These are phyloP conservation scores for Lachnellula cervina DNA, from an alignment of 2,329 filamentous ascomycete species.

Conservation along the genomic window DNA sequence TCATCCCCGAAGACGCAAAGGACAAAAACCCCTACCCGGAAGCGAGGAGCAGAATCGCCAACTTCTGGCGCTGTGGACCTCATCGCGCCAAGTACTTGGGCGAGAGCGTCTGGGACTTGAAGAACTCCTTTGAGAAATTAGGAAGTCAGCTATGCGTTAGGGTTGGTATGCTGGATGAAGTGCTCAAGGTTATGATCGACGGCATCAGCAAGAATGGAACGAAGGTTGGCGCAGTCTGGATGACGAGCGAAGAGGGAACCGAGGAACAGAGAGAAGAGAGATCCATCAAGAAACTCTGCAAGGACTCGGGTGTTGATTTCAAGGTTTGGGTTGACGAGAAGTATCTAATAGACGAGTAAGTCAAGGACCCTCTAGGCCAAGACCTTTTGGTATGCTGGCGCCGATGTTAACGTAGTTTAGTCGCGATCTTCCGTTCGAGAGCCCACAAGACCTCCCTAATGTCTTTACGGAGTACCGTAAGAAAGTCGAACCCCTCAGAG, in stretches of 20 bases:
- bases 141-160: constrained; percentile 60
- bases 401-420: constrained; percentile 37
- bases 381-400: neutral
- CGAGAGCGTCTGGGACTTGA: constrained; percentile 69
- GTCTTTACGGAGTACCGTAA: constrained; percentile 74
- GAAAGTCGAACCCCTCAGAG: constrained; percentile 63
- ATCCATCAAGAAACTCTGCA: constrained; percentile 48
- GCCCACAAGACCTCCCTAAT: constrained; percentile 60
- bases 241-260: constrained; percentile 63
- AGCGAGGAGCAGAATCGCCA: constrained; percentile 59
- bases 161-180: constrained; percentile 56
- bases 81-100: constrained; percentile 68
- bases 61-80: constrained; percentile 70
- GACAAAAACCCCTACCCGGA: constrained; percentile 60
- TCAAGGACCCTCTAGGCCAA: constrained; percentile 18
- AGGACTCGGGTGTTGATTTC: constrained; percentile 52
- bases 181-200: constrained; percentile 53
- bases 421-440: constrained; percentile 57
- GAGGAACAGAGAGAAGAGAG: constrained; percentile 66
- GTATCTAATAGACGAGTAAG: constrained; percentile 74
- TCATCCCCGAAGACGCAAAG: constrained; percentile 45
- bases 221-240: constrained; percentile 64
- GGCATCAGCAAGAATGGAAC: constrained; percentile 35
- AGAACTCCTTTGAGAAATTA: constrained; percentile 52
- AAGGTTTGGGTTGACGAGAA: constrained; percentile 70